A percentile compares a stretch with the other conserved stretches of the same genome.
Conservation (phyloP, 768 basidiomycete species). For the Mrakia hoshinonis region DNA sequence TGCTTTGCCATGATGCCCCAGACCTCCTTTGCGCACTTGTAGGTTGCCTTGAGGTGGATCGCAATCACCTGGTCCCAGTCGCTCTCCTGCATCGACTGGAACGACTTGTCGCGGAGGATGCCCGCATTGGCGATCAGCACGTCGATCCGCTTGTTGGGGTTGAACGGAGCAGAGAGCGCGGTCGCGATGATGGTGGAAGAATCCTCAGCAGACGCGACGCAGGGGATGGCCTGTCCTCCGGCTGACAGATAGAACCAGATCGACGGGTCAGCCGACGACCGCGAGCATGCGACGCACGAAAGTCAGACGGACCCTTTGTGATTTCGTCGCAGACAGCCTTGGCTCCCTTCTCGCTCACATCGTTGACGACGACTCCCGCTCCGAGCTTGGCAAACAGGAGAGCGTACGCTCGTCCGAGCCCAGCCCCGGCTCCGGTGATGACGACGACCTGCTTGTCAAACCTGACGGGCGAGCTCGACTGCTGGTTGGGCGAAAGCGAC, state of each 20-base stretch:
- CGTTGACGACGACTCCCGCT: slow-evolving; percentile 95
- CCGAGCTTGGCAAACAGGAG: slow-evolving; percentile 83
- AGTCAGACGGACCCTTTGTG: slow-evolving; percentile 51
- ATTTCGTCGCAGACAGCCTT: slow-evolving; percentile 80
- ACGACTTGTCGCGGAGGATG: slow-evolving; percentile 86
- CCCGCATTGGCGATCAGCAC: slow-evolving; percentile 87
- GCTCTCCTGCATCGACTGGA: slow-evolving; percentile 73
- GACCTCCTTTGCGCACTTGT: slow-evolving; percentile 86
- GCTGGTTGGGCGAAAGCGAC: slow-evolving; percentile 56
- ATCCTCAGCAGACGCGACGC: slow-evolving; percentile 80
- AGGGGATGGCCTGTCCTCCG: slow-evolving; percentile 79
- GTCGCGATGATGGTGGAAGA: slow-evolving; percentile 80
- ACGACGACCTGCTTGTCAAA: slow-evolving; percentile 87
- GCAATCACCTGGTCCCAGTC: slow-evolving; percentile 91
- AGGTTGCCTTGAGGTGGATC: slow-evolving; percentile 83
- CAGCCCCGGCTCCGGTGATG: slow-evolving; percentile 89
- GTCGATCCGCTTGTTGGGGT: slow-evolving; percentile 55
- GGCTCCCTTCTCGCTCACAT: slow-evolving; percentile 79
- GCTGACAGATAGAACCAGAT: slow-evolving; percentile 45
- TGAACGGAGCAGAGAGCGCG: slow-evolving; percentile 70
- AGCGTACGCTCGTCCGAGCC: slow-evolving; percentile 85
- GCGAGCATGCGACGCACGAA: not conserved
- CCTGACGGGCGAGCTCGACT: slow-evolving; percentile 59
- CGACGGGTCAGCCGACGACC: not conserved
- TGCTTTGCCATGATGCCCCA: slow-evolving; percentile 97